Conservation (phyloP, 2,329 filamentous ascomycete species). For the Chaetomiaceae sp. region DNA sequence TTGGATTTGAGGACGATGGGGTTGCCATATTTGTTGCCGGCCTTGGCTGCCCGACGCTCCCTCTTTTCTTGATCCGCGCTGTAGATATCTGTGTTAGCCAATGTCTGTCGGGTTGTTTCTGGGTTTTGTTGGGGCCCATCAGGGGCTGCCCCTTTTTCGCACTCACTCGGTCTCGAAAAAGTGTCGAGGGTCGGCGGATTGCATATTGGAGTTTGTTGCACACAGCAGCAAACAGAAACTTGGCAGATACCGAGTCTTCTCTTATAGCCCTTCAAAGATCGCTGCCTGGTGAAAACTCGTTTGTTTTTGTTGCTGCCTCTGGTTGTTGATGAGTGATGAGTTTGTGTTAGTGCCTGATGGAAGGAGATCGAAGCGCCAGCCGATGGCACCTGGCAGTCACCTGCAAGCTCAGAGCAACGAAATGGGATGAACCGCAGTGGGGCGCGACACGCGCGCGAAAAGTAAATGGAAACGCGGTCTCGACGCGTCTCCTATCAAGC, state of each 20-base stretch:
- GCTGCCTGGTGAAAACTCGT: conserved; percentile 7
- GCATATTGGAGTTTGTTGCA: conserved; percentile 46
- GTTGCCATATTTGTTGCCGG: conserved; percentile 72
- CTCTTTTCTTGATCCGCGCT: conserved; percentile 48
- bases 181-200: conserved; percentile 68
- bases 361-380: conserved; percentile 13
- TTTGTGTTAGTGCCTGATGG: conserved; percentile 5
- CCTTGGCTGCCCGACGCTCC: conserved; percentile 63
- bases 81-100: conserved; percentile 17
- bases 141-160: conserved; percentile 13
- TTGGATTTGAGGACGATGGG: conserved; percentile 82
- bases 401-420: neutral
- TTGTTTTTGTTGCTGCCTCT: neutral
- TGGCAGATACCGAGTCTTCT: neutral
- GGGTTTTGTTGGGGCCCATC: conserved; percentile 38
- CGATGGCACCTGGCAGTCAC: conserved; percentile 12
- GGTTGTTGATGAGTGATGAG: conserved; percentile 6
- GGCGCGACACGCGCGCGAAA: conserved; percentile 10
- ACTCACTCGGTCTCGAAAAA: conserved; percentile 91
- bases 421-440: neutral
- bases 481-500: conserved; percentile 19
- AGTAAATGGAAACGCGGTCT: conserved; percentile 20
- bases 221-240: neutral
- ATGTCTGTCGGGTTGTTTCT: too few species aligned
- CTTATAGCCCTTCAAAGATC: neutral